phyloP scores from a whole-genome alignment of 495 filamentous ascomycete species.

The Apodospora peruviana region DNA sequence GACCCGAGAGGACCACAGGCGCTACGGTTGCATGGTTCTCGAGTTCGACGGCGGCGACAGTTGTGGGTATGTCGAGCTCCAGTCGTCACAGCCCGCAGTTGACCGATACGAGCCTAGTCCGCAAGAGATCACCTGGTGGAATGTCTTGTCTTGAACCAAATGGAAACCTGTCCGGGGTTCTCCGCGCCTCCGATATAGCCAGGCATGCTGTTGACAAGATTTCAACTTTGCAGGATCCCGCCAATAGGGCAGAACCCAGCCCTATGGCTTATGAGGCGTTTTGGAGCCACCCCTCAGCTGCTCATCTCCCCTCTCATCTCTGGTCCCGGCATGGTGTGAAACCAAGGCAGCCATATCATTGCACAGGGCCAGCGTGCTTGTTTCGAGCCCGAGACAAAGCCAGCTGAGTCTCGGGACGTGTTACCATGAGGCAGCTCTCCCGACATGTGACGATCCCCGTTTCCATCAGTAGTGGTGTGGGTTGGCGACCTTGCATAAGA shows the following conservation, averaged over 20 bases:
- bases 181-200: background rate
- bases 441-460: background rate
- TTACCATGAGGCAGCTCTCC: background rate
- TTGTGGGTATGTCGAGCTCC: background rate
- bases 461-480: too few relatives aligned
- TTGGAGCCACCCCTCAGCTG: background rate
- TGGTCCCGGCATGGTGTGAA: background rate
- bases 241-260: background rate
- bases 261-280: background rate
- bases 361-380: background rate
- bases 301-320: background rate
- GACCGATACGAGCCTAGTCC: too few relatives aligned
- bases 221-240: background rate
- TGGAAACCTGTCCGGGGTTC: background rate
- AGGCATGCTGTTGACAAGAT: background rate
- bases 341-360: background rate
- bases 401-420: background rate
- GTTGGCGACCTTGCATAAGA: background rate
- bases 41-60: too few relatives aligned
- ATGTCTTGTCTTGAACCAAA: too few relatives aligned
- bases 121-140: too few relatives aligned
- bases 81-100: too few relatives aligned
- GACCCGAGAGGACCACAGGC: too few relatives aligned
- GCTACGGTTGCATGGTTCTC: too few relatives aligned
- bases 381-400: background rate